Base-by-base conservation (phyloP, 108 stramenopile genomes). In the Skeletonema costatum region DNA sequence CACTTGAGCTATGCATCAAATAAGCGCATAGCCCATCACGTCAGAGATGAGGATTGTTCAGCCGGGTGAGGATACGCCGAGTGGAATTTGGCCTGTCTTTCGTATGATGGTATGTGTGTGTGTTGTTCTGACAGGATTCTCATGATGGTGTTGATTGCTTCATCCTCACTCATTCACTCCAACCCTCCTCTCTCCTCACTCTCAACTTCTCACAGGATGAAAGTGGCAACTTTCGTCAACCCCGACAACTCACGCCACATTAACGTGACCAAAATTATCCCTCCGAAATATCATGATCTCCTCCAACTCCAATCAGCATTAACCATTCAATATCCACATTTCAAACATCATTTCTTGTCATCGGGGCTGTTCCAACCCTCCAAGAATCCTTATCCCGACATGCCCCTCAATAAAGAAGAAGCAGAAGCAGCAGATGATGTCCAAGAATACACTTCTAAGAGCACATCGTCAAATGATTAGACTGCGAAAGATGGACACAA, bases 401-500 rank as follows among this genome's bases (percentile, higher is more conserved):
- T 76, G 75, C 58, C 75, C 6, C n/a, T 56, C 53, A 56, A 21
- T 2, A 56, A 56, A 29, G 53, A 56, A 56, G 53, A 56, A 56
- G 25, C 29, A 25, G 53, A 21, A 56, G 53, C 29, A 56, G 53
- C 29, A 25, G 53, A 21, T 5, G 53, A 25, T n/a, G 5, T n/a
- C 87, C 17, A 88, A 81, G 19, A 88, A 94, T 71, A 85, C 91
- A 5, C 70, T 91, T 16, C 44, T 89, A 4, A 84, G 89, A 48
- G 89, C 87, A 1, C 87, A 98, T 76, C 73, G 81, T 31, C 94
- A 90, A 70, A 98, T 98, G 93, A 78, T 95, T 32, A 90, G 98
- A 14, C 74, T 99, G 11, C 91, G 96, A 42, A 81, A 87, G 71
- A 96, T 99, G 97, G 99, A 99, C 80, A 84, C 85, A 33, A 92